Evolutionary conservation across 2,329 filamentous ascomycete genomes (phyloP).

Genomic region (Ceratocystis papillata): DNA sequence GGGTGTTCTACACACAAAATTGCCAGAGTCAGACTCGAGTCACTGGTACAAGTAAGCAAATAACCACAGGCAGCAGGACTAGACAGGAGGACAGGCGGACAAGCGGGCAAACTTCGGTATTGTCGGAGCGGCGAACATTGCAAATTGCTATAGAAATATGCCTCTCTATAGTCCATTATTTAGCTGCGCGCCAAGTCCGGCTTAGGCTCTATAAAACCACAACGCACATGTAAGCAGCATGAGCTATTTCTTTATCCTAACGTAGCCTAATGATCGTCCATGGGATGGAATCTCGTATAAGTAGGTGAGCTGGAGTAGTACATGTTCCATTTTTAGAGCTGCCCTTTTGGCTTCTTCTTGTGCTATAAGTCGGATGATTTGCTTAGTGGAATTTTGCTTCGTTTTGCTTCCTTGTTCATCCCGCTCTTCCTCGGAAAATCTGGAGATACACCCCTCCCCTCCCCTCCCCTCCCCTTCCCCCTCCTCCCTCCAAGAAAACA

Average conservation of each 20-base stretch:
- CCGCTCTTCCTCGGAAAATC: background rate
- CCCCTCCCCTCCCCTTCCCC: background rate
- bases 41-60: slow-evolving; percentile 5
- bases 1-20: background rate
- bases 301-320: background rate
- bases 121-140: too few species aligned
- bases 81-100: too few species aligned
- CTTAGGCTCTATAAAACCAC: background rate
- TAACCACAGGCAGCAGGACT: background rate
- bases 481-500: background rate
- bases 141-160: too few species aligned
- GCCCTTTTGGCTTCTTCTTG: background rate
- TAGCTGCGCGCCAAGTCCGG: background rate
- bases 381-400: background rate
- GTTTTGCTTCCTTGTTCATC: background rate
- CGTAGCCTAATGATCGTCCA: slow-evolving; percentile 4
- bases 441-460: background rate
- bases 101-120: too few species aligned
- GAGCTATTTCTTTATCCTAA: background rate
- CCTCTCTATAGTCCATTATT: background rate
- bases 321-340: slow-evolving; percentile 6
- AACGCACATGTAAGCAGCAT: background rate
- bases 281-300: slow-evolving; percentile 5
- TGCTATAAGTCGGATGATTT: background rate
- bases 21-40: slow-evolving; percentile 9